Conservation (phyloP, 73 alveolate species). For the Paraurostyla sp. region DNA sequence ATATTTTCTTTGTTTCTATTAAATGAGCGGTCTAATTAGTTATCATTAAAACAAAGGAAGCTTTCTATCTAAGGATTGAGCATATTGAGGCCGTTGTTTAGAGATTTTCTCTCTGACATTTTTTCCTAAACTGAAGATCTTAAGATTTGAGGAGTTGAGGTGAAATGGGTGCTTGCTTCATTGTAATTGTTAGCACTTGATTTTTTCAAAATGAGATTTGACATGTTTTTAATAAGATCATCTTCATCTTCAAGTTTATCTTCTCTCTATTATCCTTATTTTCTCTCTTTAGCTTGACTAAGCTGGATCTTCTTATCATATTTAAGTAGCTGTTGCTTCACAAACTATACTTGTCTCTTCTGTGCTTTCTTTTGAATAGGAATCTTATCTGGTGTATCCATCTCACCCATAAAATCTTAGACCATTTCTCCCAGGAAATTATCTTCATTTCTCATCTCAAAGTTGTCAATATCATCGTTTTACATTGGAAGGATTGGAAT, state of each 20-base stretch:
- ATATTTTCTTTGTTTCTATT: not conserved
- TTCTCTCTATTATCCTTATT: not conserved
- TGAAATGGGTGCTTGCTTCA: not conserved
- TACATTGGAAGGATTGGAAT: not conserved
- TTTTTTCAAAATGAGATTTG: constrained; percentile 8
- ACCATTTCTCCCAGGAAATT: not conserved
- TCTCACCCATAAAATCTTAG: not conserved
- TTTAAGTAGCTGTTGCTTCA: not conserved
- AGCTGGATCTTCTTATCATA: constrained; percentile 25
- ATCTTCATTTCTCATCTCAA: not conserved
- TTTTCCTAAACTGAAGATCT: not conserved
- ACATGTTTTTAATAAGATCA: not conserved
- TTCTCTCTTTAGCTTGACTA: not conserved
- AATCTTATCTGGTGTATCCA: not conserved
- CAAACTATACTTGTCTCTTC: constrained; percentile 3
- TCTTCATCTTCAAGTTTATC: not conserved
- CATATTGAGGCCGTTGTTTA: not conserved
- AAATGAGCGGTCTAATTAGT: not conserved
- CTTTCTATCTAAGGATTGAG: constrained; percentile 34
- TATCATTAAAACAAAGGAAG: not conserved
- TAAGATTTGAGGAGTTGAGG: not conserved
- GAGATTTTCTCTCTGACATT: not conserved
- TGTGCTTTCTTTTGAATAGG: not conserved
- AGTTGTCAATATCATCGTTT: not conserved
- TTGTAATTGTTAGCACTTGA: not conserved